These are phyloP conservation scores for Salvia rosmarinus DNA, from an alignment of 257 asterid genomes.

Conservation along the genomic window DNA sequence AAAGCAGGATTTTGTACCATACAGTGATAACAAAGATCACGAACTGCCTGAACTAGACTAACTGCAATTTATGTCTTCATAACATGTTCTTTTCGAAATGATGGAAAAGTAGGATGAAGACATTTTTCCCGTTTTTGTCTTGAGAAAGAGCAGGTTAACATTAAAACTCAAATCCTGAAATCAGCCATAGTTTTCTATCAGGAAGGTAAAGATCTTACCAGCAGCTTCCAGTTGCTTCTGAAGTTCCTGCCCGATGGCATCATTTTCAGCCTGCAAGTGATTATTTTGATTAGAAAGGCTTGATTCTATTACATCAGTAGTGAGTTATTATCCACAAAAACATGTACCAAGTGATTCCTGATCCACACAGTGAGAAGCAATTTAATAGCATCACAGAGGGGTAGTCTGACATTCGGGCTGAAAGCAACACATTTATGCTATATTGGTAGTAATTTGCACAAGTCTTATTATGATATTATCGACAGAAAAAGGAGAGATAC, in stretches of 20 bases:
- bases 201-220: constrained; percentile 47
- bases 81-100: neutral
- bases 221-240: constrained; percentile 93
- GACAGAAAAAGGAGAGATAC: neutral
- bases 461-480: neutral
- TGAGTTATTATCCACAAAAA: neutral
- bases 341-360: constrained; percentile 17
- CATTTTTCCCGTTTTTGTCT: constrained; percentile 21
- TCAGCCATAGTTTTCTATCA: neutral
- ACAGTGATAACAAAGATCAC: neutral
- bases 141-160: neutral
- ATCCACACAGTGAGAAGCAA: constrained; percentile 6
- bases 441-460: constrained; percentile 14
- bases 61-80: neutral
- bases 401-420: neutral
- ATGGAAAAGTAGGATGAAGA: neutral
- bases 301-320: neutral
- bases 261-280: constrained; percentile 74
- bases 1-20: constrained; percentile 18
- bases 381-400: neutral
- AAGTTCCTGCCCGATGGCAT: constrained; percentile 84
- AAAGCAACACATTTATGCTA: neutral
- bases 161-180: neutral
- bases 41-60: neutral
- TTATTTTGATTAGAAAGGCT: constrained; percentile 26